Percentiles rank a stretch among this genome's conserved stretches.
Conservation (phyloP, 805 yeast species). For the Candida ascalaphidarum region DNA sequence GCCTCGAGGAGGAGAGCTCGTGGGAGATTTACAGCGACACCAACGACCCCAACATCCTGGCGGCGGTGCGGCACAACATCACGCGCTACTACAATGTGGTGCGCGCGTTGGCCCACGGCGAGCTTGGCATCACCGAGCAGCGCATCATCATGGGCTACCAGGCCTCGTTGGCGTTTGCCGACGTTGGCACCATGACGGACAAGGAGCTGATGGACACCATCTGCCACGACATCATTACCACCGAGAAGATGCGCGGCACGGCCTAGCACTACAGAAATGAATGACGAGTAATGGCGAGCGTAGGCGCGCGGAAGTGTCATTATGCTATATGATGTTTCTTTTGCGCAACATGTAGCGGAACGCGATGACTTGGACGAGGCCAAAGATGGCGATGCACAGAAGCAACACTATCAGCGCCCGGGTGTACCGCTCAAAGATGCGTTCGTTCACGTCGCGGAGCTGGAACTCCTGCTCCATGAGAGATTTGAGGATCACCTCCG, state of each 20-base stretch:
- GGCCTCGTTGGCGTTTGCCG: constrained; percentile 70
- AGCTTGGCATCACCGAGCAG: constrained; percentile 78
- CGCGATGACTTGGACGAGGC: constrained; percentile 22
- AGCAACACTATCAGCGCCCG: constrained; percentile 17
- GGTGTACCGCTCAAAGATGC: constrained; percentile 26
- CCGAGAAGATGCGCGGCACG: constrained; percentile 73
- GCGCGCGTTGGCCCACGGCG: constrained; percentile 72
- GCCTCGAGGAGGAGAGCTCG: constrained; percentile 86
- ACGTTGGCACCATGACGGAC: constrained; percentile 46
- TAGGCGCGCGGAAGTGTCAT: no score
- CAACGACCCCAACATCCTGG: constrained; percentile 62
- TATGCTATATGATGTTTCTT: constrained; percentile 11
- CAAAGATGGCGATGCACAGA: constrained; percentile 18
- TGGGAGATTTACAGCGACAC: constrained; percentile 92
- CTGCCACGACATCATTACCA: constrained; percentile 63
- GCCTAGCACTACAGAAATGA: no score
- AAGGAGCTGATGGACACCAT: constrained; percentile 64
- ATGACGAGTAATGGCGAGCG: no score
- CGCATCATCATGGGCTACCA: constrained; percentile 80
- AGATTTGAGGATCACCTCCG: constrained; percentile 16
- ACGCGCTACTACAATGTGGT: constrained; percentile 81
- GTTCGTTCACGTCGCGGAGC: constrained; percentile 30
- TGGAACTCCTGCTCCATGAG: constrained; percentile 24
- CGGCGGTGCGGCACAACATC: constrained; percentile 59
- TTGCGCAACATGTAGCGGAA: constrained; percentile 21